These are phyloP conservation scores for Hymenoscyphus repandus DNA, from an alignment of 2,329 filamentous ascomycete species.

Conservation along the genomic window DNA sequence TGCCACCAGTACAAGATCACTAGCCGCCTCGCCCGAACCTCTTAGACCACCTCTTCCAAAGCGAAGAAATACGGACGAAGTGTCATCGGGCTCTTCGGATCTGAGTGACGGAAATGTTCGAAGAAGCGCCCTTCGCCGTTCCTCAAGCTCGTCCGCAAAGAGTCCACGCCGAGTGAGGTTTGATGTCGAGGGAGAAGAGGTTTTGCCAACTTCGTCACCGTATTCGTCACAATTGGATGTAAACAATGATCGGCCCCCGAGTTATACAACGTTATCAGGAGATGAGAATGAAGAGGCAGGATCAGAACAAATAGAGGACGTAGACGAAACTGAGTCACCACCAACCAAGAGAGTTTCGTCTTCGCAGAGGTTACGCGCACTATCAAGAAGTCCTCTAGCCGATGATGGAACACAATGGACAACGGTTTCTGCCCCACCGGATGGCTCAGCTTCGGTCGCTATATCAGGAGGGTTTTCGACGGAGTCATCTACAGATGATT, in stretches of 20 bases:
- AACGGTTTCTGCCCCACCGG: slow-evolving; percentile 28
- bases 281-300: slow-evolving; percentile 32
- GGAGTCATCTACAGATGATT: slow-evolving; percentile 18
- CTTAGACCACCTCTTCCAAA: slow-evolving; percentile 21
- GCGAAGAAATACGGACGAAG: slow-evolving; percentile 30
- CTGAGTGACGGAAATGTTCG: slow-evolving; percentile 45
- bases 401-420: slow-evolving; percentile 35
- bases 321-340: slow-evolving; percentile 37
- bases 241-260: slow-evolving; percentile 11
- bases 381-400: slow-evolving; percentile 47
- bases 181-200: slow-evolving; percentile 54
- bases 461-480: slow-evolving; percentile 7
- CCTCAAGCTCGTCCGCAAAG: slow-evolving; percentile 42
- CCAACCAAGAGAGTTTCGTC: slow-evolving; percentile 49
- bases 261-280: slow-evolving; percentile 9
- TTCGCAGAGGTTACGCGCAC: slow-evolving; percentile 47
- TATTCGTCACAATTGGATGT: slow-evolving; percentile 10
- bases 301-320: slow-evolving; percentile 28
- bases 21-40: slow-evolving; percentile 20
- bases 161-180: slow-evolving; percentile 61
- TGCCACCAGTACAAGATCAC: slow-evolving; percentile 20
- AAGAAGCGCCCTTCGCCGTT: slow-evolving; percentile 53
- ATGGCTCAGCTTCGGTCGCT: slow-evolving; percentile 29
- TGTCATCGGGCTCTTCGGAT: slow-evolving; percentile 44
- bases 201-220: slow-evolving; percentile 55